Evolutionary conservation across 2,329 filamentous ascomycete genomes (phyloP).

Genomic region (Catunica adiposa): DNA sequence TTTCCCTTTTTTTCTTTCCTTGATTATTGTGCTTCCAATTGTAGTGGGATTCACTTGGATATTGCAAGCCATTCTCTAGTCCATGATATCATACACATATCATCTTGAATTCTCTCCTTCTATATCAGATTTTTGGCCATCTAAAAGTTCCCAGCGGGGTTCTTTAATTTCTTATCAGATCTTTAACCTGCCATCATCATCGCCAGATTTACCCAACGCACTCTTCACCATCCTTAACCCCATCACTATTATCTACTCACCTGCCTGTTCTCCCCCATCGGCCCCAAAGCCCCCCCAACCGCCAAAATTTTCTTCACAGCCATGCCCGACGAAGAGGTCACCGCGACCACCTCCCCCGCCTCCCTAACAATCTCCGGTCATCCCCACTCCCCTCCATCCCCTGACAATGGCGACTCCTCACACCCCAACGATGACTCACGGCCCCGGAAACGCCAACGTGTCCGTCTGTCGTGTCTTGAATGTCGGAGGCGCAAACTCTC

Average conservation of each 20-base stretch:
- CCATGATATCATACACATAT: no score
- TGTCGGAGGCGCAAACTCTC: slow-evolving; percentile 45
- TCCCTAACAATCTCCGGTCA: slow-evolving; percentile 6
- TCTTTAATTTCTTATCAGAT: neutral
- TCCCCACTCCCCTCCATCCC: neutral
- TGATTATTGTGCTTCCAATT: no score
- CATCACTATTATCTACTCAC: neutral
- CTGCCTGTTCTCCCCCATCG: neutral
- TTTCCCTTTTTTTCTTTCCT: no score
- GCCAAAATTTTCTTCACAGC: neutral
- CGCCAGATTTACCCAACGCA: neutral
- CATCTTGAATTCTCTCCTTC: no score
- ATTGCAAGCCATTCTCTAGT: no score
- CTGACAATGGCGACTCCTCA: neutral
- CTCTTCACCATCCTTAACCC: no score
- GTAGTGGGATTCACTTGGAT: neutral
- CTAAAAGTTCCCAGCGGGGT: no score
- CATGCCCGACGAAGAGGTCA: slow-evolving; percentile 9
- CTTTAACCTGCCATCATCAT: neutral
- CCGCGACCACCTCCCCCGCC: slow-evolving; percentile 6
- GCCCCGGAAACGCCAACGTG: slow-evolving; percentile 41
- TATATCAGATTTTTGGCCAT: no score
- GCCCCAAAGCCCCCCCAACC: neutral
- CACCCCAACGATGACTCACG: slow-evolving; percentile 17
- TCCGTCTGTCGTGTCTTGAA: slow-evolving; percentile 42